These are phyloP conservation scores for Pontederia crassipes DNA, from an alignment of 176 grass and related monocot genomes.

Conservation along the genomic window DNA sequence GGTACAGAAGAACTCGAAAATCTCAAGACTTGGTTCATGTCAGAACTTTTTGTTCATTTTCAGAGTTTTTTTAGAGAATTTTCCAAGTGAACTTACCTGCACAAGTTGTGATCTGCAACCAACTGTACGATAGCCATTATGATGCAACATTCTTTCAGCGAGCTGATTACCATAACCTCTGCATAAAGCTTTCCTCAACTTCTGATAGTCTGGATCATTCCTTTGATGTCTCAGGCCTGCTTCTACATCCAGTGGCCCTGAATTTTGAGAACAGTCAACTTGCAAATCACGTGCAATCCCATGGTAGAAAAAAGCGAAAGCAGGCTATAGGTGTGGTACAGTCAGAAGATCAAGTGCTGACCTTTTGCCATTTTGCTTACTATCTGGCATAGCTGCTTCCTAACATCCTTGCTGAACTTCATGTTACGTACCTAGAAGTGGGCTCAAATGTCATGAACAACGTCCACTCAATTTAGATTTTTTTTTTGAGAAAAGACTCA, in stretches of 20 bases:
- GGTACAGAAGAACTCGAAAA: no score
- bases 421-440: slow-evolving; percentile 58
- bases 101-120: slow-evolving; percentile 85
- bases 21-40: no score
- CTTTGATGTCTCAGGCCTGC: slow-evolving; percentile 36
- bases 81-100: slow-evolving; percentile 36
- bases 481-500: neutral
- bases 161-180: slow-evolving; percentile 88
- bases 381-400: slow-evolving; percentile 84
- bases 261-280: slow-evolving; percentile 8
- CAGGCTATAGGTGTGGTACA: neutral
- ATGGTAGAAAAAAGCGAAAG: no score
- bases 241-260: slow-evolving; percentile 59
- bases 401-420: slow-evolving; percentile 96
- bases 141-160: slow-evolving; percentile 86
- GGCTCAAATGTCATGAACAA: neutral
- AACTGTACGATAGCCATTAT: slow-evolving; percentile 95
- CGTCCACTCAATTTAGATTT: neutral
- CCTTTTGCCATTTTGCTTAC: slow-evolving; percentile 81
- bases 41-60: no score
- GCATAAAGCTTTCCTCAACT: slow-evolving; percentile 76
- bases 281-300: neutral
- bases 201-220: slow-evolving; percentile 60
- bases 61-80: no score
- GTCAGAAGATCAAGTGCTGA: slow-evolving; percentile 1